Evolutionary conservation across 768 basidiomycete species (phyloP).

Genomic region (Lactarius hengduanensis): DNA sequence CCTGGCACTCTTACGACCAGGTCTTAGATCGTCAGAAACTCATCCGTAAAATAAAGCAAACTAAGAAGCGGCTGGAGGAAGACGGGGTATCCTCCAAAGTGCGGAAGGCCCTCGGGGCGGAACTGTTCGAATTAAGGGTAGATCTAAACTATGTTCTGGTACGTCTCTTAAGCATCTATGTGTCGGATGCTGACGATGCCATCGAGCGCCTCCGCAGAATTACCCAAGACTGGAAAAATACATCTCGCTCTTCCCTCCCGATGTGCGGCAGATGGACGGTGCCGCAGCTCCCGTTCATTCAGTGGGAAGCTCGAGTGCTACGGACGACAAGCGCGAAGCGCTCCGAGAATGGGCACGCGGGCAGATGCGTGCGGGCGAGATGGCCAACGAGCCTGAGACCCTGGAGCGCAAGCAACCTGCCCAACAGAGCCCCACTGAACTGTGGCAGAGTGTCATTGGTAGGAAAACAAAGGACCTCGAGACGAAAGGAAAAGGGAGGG

Average conservation of each 20-base stretch:
- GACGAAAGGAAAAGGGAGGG: slow-evolving; percentile 2
- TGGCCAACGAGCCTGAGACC: slow-evolving; percentile 61
- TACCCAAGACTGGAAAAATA: slow-evolving; percentile 87
- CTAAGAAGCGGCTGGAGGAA: slow-evolving; percentile 52
- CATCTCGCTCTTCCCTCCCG: slow-evolving; percentile 83
- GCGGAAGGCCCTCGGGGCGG: slow-evolving; percentile 41
- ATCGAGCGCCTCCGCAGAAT: slow-evolving; percentile 47
- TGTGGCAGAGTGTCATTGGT: background rate
- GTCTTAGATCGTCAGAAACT: slow-evolving; percentile 82
- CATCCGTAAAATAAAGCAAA: slow-evolving; percentile 67
- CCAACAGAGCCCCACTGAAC: background rate
- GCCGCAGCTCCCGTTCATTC: slow-evolving; percentile 21
- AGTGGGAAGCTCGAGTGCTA: slow-evolving; percentile 30
- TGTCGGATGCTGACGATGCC: background rate
- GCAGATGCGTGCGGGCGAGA: slow-evolving; percentile 58
- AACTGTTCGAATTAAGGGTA: slow-evolving; percentile 65
- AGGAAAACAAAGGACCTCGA: background rate
- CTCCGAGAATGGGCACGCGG: slow-evolving; percentile 57
- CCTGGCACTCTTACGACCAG: background rate
- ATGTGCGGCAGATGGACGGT: slow-evolving; percentile 41
- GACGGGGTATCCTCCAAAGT: slow-evolving; percentile 40
- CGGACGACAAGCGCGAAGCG: slow-evolving; percentile 54
- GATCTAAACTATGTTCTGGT: slow-evolving; percentile 92
- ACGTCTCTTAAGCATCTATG: slow-evolving; percentile 28
- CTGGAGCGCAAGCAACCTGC: slow-evolving; percentile 13